Conservation (phyloP, 306 rosid species). For the Begonia peltatifolia region DNA sequence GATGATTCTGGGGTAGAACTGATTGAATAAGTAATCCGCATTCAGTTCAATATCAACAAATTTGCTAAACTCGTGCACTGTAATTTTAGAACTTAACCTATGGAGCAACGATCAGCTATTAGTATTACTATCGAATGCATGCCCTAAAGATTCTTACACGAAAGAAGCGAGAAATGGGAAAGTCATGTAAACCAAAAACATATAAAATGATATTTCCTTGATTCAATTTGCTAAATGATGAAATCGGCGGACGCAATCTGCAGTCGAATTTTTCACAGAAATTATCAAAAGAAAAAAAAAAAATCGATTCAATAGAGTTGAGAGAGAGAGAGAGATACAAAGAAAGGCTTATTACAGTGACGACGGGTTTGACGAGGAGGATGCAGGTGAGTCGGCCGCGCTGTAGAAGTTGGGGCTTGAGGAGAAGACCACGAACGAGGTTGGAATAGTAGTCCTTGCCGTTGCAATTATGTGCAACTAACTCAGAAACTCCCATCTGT, state of each 20-base stretch:
- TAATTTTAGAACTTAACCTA: no score
- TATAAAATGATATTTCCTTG: background rate
- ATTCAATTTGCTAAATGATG: no score
- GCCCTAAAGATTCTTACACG: no score
- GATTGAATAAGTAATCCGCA: no score
- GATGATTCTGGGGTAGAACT: no score
- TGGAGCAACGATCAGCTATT: no score
- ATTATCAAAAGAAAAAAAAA: background rate
- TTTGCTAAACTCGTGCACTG: no score
- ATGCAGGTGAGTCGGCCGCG: slow-evolving; percentile 31
- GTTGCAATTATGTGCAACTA: slow-evolving; percentile 15
- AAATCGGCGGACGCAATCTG: no score
- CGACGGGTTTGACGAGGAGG: slow-evolving; percentile 19
- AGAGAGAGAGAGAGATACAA: background rate
- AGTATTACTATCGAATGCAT: no score
- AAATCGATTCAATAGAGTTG: background rate
- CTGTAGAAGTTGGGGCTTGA: slow-evolving; percentile 7
- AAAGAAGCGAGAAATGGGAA: background rate
- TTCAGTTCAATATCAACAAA: no score
- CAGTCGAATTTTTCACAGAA: background rate
- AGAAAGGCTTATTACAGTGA: slow-evolving; percentile 12
- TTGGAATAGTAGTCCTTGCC: slow-evolving; percentile 17
- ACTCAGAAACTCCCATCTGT: slow-evolving; percentile 5
- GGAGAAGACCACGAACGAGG: slow-evolving; percentile 13
- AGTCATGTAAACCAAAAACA: background rate